These are phyloP conservation scores for Lagerstroemia speciosa DNA, from an alignment of 345 rosid genomes.

Conservation along the genomic window DNA sequence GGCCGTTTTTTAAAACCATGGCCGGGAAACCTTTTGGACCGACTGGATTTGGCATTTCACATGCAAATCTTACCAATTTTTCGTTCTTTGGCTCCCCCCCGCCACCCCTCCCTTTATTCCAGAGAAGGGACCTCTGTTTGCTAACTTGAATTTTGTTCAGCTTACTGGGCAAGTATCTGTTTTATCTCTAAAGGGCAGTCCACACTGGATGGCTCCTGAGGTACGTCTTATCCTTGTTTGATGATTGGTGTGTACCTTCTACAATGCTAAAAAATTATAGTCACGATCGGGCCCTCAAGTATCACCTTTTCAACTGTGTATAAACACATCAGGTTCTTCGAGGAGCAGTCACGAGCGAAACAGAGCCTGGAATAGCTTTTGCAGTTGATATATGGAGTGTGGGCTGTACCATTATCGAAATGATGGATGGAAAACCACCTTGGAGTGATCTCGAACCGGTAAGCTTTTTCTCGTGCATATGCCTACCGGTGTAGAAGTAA, in stretches of 20 bases:
- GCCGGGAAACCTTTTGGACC: no score
- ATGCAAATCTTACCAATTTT: no score
- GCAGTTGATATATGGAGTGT: slow-evolving; percentile 76
- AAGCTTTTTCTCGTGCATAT: slow-evolving; percentile 18
- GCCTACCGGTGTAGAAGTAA: no score
- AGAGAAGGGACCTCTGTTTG: neutral
- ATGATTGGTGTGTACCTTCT: neutral
- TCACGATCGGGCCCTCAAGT: neutral
- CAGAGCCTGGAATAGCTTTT: slow-evolving; percentile 43
- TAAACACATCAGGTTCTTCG: slow-evolving; percentile 43
- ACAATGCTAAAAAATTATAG: neutral
- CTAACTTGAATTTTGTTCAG: slow-evolving; percentile 23
- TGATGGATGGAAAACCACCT: slow-evolving; percentile 60
- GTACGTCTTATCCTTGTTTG: slow-evolving; percentile 17
- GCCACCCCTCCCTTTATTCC: no score
- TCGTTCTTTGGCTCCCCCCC: no score
- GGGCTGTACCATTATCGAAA: slow-evolving; percentile 66
- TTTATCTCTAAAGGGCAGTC: slow-evolving; percentile 66
- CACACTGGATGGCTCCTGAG: slow-evolving; percentile 90
- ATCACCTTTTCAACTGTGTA: neutral
- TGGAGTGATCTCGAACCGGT: slow-evolving; percentile 69
- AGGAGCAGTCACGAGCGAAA: slow-evolving; percentile 34
- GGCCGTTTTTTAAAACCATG: no score
- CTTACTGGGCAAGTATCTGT: slow-evolving; percentile 42
- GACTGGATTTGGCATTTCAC: no score